Conservation (phyloP, 495 filamentous ascomycete genomes). For the Echria macrotheca region DNA sequence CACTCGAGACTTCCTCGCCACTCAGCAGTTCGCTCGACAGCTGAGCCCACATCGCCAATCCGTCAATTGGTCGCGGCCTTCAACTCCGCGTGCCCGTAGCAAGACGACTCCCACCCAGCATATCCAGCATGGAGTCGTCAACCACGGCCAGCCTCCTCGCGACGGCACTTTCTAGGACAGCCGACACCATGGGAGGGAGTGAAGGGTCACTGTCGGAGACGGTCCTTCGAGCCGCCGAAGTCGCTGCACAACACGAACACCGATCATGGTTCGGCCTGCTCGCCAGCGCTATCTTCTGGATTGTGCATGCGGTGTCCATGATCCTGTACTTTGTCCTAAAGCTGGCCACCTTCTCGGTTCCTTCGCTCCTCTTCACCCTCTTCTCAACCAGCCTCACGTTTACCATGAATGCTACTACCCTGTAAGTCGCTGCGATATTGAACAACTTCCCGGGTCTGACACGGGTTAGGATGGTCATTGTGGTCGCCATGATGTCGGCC, state of each 20-base stretch:
- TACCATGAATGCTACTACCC: slow-evolving; percentile 95
- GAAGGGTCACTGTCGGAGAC: too few relatives aligned
- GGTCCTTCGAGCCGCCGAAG: slow-evolving; percentile 29
- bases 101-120: too few relatives aligned
- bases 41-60: too few relatives aligned
- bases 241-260: slow-evolving; percentile 31
- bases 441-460: slow-evolving; percentile 1
- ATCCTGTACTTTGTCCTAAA: slow-evolving; percentile 78
- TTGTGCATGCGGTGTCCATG: slow-evolving; percentile 62
- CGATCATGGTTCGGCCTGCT: slow-evolving; percentile 46
- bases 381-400: slow-evolving; percentile 95
- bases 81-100: too few relatives aligned
- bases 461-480: slow-evolving; percentile 61
- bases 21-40: too few relatives aligned
- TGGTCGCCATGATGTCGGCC: slow-evolving; percentile 68
- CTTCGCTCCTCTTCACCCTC: slow-evolving; percentile 83
- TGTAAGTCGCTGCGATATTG: slow-evolving; percentile 49
- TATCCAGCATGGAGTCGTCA: slow-evolving; percentile 7
- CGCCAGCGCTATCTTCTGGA: slow-evolving; percentile 43
- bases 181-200: slow-evolving; percentile 8
- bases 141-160: slow-evolving; percentile 10
- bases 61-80: too few relatives aligned
- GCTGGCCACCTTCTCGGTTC: slow-evolving; percentile 80
- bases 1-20: too few relatives aligned
- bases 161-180: slow-evolving; percentile 2